Percentiles rank a stretch among this genome's conserved stretches.
These are phyloP conservation scores for Neopestalotiopsis sp. DNA, from an alignment of 2,329 filamentous ascomycete species.

Conservation along the genomic window DNA sequence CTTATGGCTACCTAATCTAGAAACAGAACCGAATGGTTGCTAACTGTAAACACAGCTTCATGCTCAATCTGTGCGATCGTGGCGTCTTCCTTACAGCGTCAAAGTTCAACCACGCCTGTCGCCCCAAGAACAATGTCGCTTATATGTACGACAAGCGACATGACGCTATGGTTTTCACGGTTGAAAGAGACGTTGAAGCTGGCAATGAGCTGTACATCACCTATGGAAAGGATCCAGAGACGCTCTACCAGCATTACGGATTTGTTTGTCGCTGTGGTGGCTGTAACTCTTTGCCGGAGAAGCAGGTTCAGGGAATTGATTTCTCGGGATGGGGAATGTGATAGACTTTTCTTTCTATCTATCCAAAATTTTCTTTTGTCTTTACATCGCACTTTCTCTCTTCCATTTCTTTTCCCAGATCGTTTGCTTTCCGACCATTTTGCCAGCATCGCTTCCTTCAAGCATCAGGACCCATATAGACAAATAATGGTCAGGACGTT, in stretches of 20 bases:
- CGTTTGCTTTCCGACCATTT: too few species aligned
- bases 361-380: not conserved
- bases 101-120: slow-evolving; percentile 65
- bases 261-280: slow-evolving; percentile 58
- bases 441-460: too few species aligned
- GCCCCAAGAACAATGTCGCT: slow-evolving; percentile 45
- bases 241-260: slow-evolving; percentile 52
- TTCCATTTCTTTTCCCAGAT: too few species aligned
- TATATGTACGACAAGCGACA: slow-evolving; percentile 46
- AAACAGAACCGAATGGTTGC: not conserved
- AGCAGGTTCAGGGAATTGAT: slow-evolving; percentile 18
- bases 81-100: slow-evolving; percentile 58
- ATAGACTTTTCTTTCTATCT: too few species aligned
- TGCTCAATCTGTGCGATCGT: slow-evolving; percentile 1
- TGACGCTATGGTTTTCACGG: slow-evolving; percentile 47
- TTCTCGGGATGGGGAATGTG: not conserved
- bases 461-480: too few species aligned
- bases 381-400: too few species aligned
- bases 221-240: slow-evolving; percentile 45
- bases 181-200: slow-evolving; percentile 41
- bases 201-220: slow-evolving; percentile 59
- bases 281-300: slow-evolving; percentile 39
- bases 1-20: too few species aligned
- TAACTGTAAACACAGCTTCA: not conserved
- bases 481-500: too few species aligned